phyloP scores from a whole-genome alignment of 768 basidiomycete genomes.

The Boletus eberwhitei region DNA sequence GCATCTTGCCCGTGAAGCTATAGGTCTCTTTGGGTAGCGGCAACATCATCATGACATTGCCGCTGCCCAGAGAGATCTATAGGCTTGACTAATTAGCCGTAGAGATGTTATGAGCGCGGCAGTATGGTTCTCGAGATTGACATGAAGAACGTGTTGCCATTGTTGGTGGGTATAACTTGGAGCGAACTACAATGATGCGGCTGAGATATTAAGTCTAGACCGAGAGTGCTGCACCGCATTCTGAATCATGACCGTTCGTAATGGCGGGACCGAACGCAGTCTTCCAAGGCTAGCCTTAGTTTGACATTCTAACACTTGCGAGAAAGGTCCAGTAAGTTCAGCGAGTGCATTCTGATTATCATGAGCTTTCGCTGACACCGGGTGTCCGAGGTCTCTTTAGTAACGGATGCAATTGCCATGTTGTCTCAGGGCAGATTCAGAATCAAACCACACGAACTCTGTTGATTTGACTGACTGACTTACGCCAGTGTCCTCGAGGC shows the following conservation, averaged over 20 bases:
- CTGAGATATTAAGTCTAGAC: too few species aligned
- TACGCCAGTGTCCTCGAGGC: constrained; percentile 4
- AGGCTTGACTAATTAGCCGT: too few species aligned
- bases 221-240: background rate
- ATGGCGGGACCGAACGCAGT: background rate
- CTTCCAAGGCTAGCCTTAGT: background rate
- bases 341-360: background rate
- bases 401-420: constrained; percentile 6
- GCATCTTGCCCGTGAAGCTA: too few species aligned
- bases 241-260: background rate
- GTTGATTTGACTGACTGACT: constrained; percentile 13
- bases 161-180: too few species aligned
- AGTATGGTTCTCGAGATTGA: too few species aligned
- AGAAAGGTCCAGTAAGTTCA: background rate
- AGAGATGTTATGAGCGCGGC: too few species aligned
- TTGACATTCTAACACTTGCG: background rate
- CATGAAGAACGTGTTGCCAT: too few species aligned
- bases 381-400: constrained; percentile 16
- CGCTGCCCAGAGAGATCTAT: too few species aligned
- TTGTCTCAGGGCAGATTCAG: constrained; percentile 4
- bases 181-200: too few species aligned
- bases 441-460: constrained; percentile 11
- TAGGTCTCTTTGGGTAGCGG: too few species aligned
- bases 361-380: background rate
- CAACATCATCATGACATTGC: too few species aligned